A percentile compares a stretch with the other conserved stretches of the same genome.
Conservation (phyloP, 306 rosid genomes). For the Lathyrus aphaca region DNA sequence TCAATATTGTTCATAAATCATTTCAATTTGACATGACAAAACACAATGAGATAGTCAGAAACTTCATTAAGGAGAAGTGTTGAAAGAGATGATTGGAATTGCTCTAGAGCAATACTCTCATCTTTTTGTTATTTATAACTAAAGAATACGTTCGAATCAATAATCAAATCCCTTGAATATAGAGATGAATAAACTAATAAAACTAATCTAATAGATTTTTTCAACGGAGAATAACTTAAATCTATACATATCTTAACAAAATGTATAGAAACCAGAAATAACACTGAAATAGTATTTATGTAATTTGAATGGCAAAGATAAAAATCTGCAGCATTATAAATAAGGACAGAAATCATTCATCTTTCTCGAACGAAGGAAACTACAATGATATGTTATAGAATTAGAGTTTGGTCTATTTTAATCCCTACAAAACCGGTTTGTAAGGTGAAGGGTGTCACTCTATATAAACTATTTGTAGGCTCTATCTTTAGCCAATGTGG, state of each 20-base stretch:
- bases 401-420: no score
- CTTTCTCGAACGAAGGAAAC: constrained; percentile 13
- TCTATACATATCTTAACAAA: neutral
- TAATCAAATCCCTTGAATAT: no score
- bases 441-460: no score
- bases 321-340: constrained; percentile 3
- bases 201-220: no score
- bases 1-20: neutral
- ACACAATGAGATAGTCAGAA: neutral
- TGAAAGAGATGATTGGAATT: neutral
- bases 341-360: constrained; percentile 32
- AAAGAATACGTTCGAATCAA: no score
- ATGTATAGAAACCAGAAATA: constrained; percentile 17
- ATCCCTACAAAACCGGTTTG: no score
- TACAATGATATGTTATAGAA: neutral
- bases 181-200: no score
- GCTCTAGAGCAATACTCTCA: no score
- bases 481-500: no score
- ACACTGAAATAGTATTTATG: neutral
- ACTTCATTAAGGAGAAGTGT: neutral
- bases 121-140: no score
- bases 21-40: neutral
- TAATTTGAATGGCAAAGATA: constrained; percentile 1
- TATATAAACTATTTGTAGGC: no score
- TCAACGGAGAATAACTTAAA: no score